Evolutionary conservation across 176 grass and related monocot genomes (phyloP).

Genomic region (Oryza longistaminata): DNA sequence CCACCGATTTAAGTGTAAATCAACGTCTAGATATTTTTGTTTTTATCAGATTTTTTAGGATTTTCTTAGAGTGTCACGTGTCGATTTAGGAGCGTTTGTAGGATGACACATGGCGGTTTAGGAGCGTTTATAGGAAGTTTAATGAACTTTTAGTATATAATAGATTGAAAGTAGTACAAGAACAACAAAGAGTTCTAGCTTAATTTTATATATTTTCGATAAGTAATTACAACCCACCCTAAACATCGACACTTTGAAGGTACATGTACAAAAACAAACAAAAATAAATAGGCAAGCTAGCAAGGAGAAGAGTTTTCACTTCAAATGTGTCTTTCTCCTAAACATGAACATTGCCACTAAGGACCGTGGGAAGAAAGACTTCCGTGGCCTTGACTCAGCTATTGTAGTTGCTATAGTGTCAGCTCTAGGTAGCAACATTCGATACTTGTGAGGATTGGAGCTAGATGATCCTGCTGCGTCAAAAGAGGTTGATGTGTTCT

Average conservation of each 20-base stretch:
- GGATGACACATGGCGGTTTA: no score
- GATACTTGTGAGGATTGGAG: background rate
- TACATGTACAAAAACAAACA: constrained; percentile 44
- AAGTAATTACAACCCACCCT: background rate
- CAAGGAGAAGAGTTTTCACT: background rate
- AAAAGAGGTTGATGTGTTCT: constrained; percentile 23
- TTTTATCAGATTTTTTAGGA: no score
- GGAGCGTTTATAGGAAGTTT: no score
- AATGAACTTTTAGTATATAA: no score
- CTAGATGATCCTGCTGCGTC: constrained; percentile 20
- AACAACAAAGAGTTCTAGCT: background rate
- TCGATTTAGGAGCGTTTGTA: no score
- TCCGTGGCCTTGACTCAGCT: constrained; percentile 31
- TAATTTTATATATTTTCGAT: background rate
- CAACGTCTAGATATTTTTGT: no score
- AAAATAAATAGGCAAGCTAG: constrained; percentile 1
- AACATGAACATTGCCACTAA: constrained; percentile 54
- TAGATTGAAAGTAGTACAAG: background rate
- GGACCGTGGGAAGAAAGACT: constrained; percentile 57
- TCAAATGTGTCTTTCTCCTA: constrained; percentile 66
- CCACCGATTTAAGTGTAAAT: no score
- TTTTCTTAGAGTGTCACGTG: no score
- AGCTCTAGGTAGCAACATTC: constrained; percentile 29
- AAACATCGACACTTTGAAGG: background rate
- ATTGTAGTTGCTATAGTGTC: constrained; percentile 33